These are phyloP conservation scores for Zygosaccharomyces rouxii DNA, from an alignment of 805 yeast species.

Conservation along the genomic window DNA sequence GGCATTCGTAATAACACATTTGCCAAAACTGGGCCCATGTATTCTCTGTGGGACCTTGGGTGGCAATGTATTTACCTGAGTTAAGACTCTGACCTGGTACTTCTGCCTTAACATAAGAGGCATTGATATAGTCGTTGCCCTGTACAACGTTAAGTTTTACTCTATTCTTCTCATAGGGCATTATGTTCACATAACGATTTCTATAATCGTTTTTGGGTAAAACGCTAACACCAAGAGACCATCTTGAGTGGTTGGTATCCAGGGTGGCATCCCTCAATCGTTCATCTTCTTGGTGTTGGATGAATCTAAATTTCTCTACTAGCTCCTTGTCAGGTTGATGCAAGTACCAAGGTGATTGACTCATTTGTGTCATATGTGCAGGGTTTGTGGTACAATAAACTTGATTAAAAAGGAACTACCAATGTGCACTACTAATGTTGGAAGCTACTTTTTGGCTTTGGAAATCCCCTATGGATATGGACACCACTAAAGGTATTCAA, in stretches of 20 bases:
- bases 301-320: slow-evolving; percentile 31
- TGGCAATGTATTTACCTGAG: slow-evolving; percentile 51
- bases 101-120: slow-evolving; percentile 54
- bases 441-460: background rate
- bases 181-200: slow-evolving; percentile 58
- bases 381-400: background rate
- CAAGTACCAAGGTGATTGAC: slow-evolving; percentile 26
- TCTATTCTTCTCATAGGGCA: slow-evolving; percentile 62
- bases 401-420: background rate
- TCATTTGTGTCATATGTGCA: background rate
- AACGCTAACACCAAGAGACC: slow-evolving; percentile 32
- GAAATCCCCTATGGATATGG: background rate
- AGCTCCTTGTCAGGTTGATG: slow-evolving; percentile 26
- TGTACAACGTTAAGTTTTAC: slow-evolving; percentile 38
- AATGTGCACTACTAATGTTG: background rate
- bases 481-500: background rate
- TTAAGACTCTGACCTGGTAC: slow-evolving; percentile 21
- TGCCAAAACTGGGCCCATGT: slow-evolving; percentile 90
- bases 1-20: slow-evolving; percentile 59
- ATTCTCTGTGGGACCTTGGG: slow-evolving; percentile 72
- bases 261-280: slow-evolving; percentile 38
- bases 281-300: slow-evolving; percentile 37
- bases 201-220: slow-evolving; percentile 32
- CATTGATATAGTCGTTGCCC: slow-evolving; percentile 71
- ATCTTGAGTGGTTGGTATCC: slow-evolving; percentile 24